Conservation (phyloP, 768 basidiomycete genomes). For the Pleurotus eryngii region DNA sequence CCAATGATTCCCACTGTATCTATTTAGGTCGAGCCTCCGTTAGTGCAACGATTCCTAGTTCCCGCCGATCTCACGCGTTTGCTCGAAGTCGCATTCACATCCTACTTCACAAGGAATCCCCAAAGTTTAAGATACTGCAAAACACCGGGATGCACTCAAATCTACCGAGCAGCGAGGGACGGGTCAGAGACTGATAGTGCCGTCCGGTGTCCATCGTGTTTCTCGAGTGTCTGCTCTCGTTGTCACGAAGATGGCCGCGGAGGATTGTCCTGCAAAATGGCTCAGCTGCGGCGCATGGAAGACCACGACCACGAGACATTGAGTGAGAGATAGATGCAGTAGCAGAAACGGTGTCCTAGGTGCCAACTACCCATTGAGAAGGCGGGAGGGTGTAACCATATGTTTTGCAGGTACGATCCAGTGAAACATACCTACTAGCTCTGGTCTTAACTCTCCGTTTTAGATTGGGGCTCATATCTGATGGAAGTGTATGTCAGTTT, state of each 20-base stretch:
- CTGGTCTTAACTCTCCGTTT: no score
- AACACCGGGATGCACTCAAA: conserved; percentile 68
- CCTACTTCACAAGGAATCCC: conserved; percentile 52
- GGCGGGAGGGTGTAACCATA: conserved; percentile 53
- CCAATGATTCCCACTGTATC: no score
- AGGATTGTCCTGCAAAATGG: conserved; percentile 48
- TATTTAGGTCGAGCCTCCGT: no score
- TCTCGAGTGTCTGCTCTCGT: conserved; percentile 44
- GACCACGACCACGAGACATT: conserved; percentile 24
- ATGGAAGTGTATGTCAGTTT: conserved; percentile 50
- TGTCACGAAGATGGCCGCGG: conserved; percentile 49
- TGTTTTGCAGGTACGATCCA: conserved; percentile 35
- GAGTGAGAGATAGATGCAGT: conserved; percentile 35
- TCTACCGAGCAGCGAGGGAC: conserved; percentile 40
- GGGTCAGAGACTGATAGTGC: not conserved
- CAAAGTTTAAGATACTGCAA: conserved; percentile 64
- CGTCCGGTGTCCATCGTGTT: conserved; percentile 12
- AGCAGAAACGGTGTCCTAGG: conserved; percentile 43
- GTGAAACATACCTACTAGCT: not conserved
- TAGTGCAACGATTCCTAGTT: conserved; percentile 39
- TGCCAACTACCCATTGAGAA: conserved; percentile 47
- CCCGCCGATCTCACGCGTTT: conserved; percentile 48
- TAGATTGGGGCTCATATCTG: conserved; percentile 43
- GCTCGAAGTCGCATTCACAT: conserved; percentile 49
- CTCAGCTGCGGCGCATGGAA: conserved; percentile 18